phyloP scores from a whole-genome alignment of 2,329 filamentous ascomycete genomes.

The Knufia petricola region DNA sequence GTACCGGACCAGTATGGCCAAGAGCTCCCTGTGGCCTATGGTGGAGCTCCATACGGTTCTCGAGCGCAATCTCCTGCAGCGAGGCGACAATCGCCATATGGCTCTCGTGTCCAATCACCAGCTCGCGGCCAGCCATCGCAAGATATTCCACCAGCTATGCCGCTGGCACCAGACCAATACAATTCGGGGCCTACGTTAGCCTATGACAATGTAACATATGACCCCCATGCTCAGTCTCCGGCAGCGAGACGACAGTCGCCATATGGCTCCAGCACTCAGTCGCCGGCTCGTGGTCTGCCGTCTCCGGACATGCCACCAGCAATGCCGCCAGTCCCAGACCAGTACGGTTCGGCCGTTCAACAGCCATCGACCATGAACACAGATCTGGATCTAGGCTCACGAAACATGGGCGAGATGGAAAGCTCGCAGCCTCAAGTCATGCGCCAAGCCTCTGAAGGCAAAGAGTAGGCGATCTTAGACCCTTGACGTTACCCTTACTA shows the following conservation, averaged over 20 bases:
- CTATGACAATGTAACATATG: no score
- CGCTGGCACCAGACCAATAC: conserved; percentile 43
- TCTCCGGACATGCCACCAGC: conserved; percentile 47
- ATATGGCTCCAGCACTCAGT: conserved; percentile 17
- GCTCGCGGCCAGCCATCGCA: conserved; percentile 41
- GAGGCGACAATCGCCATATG: conserved; percentile 21
- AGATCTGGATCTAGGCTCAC: neutral
- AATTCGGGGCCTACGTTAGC: no score
- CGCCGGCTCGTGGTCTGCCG: conserved; percentile 38
- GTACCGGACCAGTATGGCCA: conserved; percentile 42
- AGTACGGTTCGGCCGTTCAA: neutral
- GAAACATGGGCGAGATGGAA: neutral
- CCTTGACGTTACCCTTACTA: conserved; percentile 4
- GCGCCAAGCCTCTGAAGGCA: neutral
- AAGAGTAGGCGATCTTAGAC: neutral
- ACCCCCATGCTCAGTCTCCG: conserved; percentile 24
- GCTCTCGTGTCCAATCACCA: conserved; percentile 24
- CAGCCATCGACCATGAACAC: neutral
- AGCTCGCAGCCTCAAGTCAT: neutral
- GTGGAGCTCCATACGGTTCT: no score
- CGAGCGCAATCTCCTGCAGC: conserved; percentile 26
- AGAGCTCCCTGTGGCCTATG: no score
- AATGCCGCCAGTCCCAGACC: conserved; percentile 48
- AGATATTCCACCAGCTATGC: conserved; percentile 48
- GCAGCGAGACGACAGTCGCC: conserved; percentile 23